Conservation (phyloP, 768 basidiomycete genomes). For the Leccinellum albellum region DNA sequence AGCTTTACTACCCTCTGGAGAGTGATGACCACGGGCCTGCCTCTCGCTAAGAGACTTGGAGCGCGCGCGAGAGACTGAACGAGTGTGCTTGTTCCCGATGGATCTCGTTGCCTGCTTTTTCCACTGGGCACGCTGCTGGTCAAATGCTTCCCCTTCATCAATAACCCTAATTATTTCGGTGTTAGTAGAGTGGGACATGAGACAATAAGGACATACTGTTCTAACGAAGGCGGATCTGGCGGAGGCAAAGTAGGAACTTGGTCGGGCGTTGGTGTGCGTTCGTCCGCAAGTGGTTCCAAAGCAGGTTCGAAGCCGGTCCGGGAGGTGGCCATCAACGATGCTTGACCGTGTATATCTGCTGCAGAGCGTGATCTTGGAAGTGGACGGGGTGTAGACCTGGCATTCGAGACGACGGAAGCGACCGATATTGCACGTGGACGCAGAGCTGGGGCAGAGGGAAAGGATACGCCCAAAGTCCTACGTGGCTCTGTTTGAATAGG, state of each 20-base stretch:
- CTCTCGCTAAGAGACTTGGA: conserved; percentile 28
- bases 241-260: conserved; percentile 43
- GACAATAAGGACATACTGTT: conserved; percentile 31
- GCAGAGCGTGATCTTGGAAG: conserved; percentile 23
- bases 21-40: conserved; percentile 14
- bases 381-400: neutral
- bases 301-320: conserved; percentile 17
- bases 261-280: conserved; percentile 4
- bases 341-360: conserved; percentile 14
- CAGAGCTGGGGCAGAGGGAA: conserved; percentile 3
- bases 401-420: neutral
- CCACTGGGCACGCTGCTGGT: conserved; percentile 66
- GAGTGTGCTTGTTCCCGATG: conserved; percentile 60
- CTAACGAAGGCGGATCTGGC: conserved; percentile 56
- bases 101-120: conserved; percentile 58
- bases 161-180: conserved; percentile 48
- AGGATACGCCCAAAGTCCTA: neutral
- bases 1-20: conserved; percentile 22
- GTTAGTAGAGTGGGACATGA: neutral
- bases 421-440: conserved; percentile 25
- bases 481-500: conserved; percentile 30
- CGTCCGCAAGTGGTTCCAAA: conserved; percentile 16
- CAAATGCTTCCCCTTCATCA: conserved; percentile 56
- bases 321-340: conserved; percentile 2
- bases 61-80: conserved; percentile 60